These are phyloP conservation scores for Colletotrichum phormii DNA, from an alignment of 2,329 filamentous ascomycete species.

Conservation along the genomic window DNA sequence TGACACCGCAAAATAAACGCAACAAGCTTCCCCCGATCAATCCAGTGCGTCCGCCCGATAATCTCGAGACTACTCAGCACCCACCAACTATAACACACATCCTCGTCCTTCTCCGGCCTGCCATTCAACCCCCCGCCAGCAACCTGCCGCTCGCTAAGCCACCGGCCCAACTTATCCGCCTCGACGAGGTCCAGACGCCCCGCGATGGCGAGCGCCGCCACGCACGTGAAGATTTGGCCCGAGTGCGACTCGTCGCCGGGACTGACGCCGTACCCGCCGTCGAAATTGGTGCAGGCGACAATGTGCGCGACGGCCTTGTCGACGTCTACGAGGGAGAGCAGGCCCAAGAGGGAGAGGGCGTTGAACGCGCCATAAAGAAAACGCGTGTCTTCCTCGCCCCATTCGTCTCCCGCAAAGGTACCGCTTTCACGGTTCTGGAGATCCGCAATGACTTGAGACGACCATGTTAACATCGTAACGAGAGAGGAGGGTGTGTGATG, in stretches of 20 bases:
- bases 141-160: conserved; percentile 94
- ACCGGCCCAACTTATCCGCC: conserved; percentile 83
- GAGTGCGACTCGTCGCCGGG: conserved; percentile 95
- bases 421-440: conserved; percentile 86
- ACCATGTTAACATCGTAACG: not conserved
- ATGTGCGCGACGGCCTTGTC: conserved; percentile 84
- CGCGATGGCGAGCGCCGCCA: conserved; percentile 87
- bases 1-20: conserved; percentile 90
- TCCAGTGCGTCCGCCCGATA: conserved; percentile 90
- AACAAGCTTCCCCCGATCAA: conserved; percentile 83
- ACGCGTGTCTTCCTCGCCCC: conserved; percentile 95
- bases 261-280: conserved; percentile 90
- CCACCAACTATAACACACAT: conserved; percentile 99
- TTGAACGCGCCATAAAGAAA: conserved; percentile 94
- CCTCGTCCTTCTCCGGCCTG: conserved; percentile 92
- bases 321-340: conserved; percentile 80
- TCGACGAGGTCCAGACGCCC: conserved; percentile 85
- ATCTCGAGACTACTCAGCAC: conserved; percentile 92
- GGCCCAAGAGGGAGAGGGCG: conserved; percentile 83
- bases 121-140: conserved; percentile 91
- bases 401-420: conserved; percentile 93
- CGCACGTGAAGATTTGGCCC: conserved; percentile 94
- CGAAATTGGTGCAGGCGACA: conserved; percentile 87
- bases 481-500: not conserved
- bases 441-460: conserved; percentile 74